phyloP scores from a whole-genome alignment of 495 filamentous ascomycete species.

The Penicillium bovifimosum region DNA sequence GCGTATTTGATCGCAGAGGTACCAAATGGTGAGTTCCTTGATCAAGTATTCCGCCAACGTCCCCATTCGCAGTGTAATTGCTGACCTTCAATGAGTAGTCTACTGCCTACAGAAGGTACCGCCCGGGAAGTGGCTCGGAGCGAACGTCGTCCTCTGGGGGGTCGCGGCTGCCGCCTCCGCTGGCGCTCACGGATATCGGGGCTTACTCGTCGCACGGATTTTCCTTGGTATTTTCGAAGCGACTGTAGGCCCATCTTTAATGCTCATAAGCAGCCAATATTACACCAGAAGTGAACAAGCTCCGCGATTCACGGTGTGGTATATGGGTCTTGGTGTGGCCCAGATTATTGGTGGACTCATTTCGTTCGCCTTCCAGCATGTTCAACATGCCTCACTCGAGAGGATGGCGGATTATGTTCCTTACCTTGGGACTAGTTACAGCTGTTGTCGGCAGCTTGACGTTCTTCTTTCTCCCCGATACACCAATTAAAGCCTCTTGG shows the following conservation, averaged over 20 bases:
- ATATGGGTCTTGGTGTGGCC: slow-evolving; percentile 54
- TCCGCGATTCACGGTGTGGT: slow-evolving; percentile 58
- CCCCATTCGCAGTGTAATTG: neutral
- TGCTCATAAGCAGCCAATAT: slow-evolving; percentile 46
- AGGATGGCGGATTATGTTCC: slow-evolving; percentile 64
- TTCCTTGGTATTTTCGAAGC: slow-evolving; percentile 66
- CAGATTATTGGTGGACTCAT: slow-evolving; percentile 58
- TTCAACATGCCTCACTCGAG: slow-evolving; percentile 27
- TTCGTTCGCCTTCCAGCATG: slow-evolving; percentile 48
- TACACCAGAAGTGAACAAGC: slow-evolving; percentile 61
- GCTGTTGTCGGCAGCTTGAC: slow-evolving; percentile 45
- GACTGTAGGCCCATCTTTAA: slow-evolving; percentile 53
- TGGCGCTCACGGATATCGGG: slow-evolving; percentile 14
- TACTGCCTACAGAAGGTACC: slow-evolving; percentile 42
- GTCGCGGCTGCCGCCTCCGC: slow-evolving; percentile 27
- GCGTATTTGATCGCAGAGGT: slow-evolving; percentile 51
- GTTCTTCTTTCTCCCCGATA: slow-evolving; percentile 54
- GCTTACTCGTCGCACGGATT: slow-evolving; percentile 37
- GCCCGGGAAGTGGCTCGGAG: slow-evolving; percentile 48
- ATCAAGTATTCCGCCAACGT: neutral
- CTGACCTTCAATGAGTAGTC: slow-evolving; percentile 3
- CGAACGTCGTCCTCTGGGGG: slow-evolving; percentile 47
- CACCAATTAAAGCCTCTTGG: slow-evolving; percentile 52
- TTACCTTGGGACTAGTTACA: slow-evolving; percentile 57
- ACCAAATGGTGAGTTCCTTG: slow-evolving; percentile 41